Conservation (phyloP, 768 basidiomycete species). For the Tricholoma matsutake region DNA sequence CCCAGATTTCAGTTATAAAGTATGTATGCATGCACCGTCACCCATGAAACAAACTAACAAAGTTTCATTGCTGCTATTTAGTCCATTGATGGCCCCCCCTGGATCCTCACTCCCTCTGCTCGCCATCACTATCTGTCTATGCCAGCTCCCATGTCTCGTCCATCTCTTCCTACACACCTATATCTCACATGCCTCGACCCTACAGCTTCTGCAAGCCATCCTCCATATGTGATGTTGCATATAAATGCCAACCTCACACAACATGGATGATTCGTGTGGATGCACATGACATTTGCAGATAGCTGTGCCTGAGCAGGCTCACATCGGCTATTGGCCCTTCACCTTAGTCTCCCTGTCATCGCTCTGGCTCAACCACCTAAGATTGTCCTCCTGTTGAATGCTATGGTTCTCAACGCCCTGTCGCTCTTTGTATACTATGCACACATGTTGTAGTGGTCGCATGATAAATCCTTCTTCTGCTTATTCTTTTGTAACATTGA, state of each 20-base stretch:
- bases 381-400: not conserved
- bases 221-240: not conserved
- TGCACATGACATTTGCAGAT: not conserved
- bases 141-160: not conserved
- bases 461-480: not conserved
- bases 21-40: not conserved
- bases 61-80: not conserved
- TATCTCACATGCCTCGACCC: too few species aligned
- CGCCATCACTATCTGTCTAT: not conserved
- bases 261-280: not conserved
- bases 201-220: not conserved
- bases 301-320: not conserved
- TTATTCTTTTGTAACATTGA: not conserved
- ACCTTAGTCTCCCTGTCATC: not conserved
- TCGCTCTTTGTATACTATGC: not conserved
- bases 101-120: not conserved
- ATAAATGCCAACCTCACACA: not conserved
- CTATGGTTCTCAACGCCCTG: not conserved
- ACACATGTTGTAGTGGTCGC: not conserved
- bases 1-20: not conserved
- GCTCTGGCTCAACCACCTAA: not conserved
- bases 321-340: not conserved
- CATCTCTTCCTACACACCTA: not conserved
- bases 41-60: not conserved
- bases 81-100: not conserved